Base-by-base conservation (phyloP, 2,329 filamentous ascomycete genomes). In the Ophiostoma australiae region DNA sequence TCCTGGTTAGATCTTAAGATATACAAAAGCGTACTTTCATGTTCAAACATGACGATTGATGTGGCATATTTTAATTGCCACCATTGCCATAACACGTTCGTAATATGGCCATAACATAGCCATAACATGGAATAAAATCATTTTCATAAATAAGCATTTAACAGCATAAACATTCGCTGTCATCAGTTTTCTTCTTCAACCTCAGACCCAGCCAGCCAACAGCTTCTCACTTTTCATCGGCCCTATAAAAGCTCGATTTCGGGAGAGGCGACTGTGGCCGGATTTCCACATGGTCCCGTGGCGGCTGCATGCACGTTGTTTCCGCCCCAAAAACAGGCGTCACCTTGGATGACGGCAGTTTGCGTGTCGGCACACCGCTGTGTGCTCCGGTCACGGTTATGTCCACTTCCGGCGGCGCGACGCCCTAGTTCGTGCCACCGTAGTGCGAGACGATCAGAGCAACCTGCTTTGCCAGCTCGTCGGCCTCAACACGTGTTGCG, bases 391-490 rank as follows among this genome's bases (percentile, higher is more conserved):
- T 13, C 31, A 58, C 41, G 5, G 33, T 67, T 3, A 41, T 5
- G 10, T 37, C 41, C 68, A 58, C 37, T 10, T 27, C 31, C 11
- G 23, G 37, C 4, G 39, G 66, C 37, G 41, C 31, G 10, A 69
- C 58, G 4, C 65, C 68, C 70, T 73, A 73, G 70, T 71, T 73
- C 35, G 68, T 69, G 61, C 74, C 74, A 72, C 83, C 83, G 75
- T 82, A 86, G 76, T 89, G 86, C 79, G 89, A 87, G 72, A 95
- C 90, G 73, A 93, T 87, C 74, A 88, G 85, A 20, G 90, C 89
- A 67, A 98, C 93, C 79, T 93, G 92, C 76, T 89, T 89, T 72
- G 94, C 93, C 73, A 98, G 85, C 80, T 97, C 93, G 77, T 97
- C 94, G 0, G 94, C 93, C 80, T 98, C 94, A 20, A 89, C 91